Conservation (phyloP, 305 asterid species). For the Striga hermonthica region DNA sequence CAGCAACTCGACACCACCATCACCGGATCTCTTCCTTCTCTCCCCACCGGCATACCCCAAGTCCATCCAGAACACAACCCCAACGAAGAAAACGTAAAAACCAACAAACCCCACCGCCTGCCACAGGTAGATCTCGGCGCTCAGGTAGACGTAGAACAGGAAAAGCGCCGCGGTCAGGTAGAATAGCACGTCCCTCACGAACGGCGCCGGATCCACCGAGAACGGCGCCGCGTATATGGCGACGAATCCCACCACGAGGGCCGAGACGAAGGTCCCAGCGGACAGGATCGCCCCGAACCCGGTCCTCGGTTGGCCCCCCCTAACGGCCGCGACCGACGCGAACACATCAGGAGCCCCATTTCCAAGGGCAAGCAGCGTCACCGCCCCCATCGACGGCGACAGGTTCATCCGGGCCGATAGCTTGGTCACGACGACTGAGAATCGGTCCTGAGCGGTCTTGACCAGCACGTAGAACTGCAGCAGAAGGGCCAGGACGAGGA, state of each 20-base stretch:
- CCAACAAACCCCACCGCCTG: slow-evolving; percentile 93
- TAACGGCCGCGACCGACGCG: slow-evolving; percentile 89
- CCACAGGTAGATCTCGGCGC: slow-evolving; percentile 95
- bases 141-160: slow-evolving; percentile 84
- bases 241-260: slow-evolving; percentile 93
- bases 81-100: slow-evolving; percentile 83
- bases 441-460: slow-evolving; percentile 82
- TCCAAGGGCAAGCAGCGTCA: slow-evolving; percentile 85
- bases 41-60: slow-evolving; percentile 46
- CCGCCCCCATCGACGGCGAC: slow-evolving; percentile 96
- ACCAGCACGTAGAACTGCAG: slow-evolving; percentile 79
- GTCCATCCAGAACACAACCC: slow-evolving; percentile 91
- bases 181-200: slow-evolving; percentile 84
- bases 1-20: slow-evolving; percentile 35
- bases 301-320: slow-evolving; percentile 82
- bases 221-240: slow-evolving; percentile 87
- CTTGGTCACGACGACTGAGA: slow-evolving; percentile 81
- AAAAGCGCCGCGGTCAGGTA: slow-evolving; percentile 73
- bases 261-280: slow-evolving; percentile 94
- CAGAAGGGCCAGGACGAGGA: slow-evolving; percentile 50
- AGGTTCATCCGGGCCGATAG: slow-evolving; percentile 60
- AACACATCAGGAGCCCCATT: slow-evolving; percentile 98
- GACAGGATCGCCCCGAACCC: slow-evolving; percentile 96
- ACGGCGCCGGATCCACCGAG: slow-evolving; percentile 76
- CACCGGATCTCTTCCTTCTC: slow-evolving; percentile 29